A percentile compares a stretch with the other conserved stretches of the same genome.
These are phyloP conservation scores for Bauhinia variegata DNA, from an alignment of 306 rosid species.

Conservation along the genomic window DNA sequence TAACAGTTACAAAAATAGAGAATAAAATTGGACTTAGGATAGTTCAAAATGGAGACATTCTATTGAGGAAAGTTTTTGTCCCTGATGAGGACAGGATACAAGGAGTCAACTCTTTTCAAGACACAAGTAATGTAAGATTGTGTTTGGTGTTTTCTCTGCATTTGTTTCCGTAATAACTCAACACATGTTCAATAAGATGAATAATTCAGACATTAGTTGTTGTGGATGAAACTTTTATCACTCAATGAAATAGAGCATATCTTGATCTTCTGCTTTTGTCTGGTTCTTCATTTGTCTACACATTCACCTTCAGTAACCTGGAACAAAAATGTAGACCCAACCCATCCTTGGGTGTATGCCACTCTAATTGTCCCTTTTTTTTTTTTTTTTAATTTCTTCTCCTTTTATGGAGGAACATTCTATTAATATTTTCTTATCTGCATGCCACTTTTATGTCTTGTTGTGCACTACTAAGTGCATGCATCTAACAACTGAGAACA, in stretches of 20 bases:
- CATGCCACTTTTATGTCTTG: not conserved
- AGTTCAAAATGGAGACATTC: constrained; percentile 91
- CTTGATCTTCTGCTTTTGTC: not conserved
- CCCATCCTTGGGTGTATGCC: too few species aligned
- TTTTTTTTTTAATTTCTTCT: constrained; percentile 21
- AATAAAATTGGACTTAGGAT: constrained; percentile 89
- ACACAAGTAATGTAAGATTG: constrained; percentile 74
- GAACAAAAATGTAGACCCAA: not conserved
- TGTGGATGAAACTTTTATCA: not conserved
- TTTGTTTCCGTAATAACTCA: constrained; percentile 11
- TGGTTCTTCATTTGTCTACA: constrained; percentile 3
- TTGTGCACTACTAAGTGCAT: too few species aligned
- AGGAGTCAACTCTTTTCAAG: constrained; percentile 85
- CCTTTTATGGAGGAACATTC: not conserved
- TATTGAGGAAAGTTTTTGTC: constrained; percentile 70
- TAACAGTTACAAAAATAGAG: constrained; percentile 75
- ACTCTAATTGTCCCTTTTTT: not conserved
- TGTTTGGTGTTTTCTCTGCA: constrained; percentile 7
- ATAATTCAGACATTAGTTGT: not conserved
- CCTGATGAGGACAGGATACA: constrained; percentile 77
- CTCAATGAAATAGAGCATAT: not conserved
- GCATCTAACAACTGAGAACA: too few species aligned
- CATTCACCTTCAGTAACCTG: not conserved
- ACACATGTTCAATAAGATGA: not conserved
- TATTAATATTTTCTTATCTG: not conserved